These are phyloP conservation scores for Cornus florida DNA, from an alignment of 148 eudicot genomes.

Conservation along the genomic window DNA sequence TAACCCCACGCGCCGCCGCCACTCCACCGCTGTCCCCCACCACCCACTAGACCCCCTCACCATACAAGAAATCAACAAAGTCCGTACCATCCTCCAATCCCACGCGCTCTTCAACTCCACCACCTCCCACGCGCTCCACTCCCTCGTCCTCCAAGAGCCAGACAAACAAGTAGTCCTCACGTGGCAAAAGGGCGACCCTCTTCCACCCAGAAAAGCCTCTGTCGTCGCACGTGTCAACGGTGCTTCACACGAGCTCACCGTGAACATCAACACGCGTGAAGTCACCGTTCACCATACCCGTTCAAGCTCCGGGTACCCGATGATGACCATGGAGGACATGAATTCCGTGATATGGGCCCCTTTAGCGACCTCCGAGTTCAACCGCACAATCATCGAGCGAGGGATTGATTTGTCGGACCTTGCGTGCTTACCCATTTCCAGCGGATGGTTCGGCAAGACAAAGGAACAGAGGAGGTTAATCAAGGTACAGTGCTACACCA, in stretches of 20 bases:
- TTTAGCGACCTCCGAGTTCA: constrained; percentile 57
- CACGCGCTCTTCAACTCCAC: constrained; percentile 49
- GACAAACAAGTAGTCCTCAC: constrained; percentile 47
- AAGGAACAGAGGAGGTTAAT: constrained; percentile 78
- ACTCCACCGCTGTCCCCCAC: constrained; percentile 51
- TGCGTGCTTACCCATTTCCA: constrained; percentile 79
- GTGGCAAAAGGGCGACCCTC: constrained; percentile 67
- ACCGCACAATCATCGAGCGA: constrained; percentile 65
- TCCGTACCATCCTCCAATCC: constrained; percentile 44
- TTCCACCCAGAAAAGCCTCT: constrained; percentile 65
- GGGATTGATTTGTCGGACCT: constrained; percentile 76
- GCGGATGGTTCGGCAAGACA: constrained; percentile 79
- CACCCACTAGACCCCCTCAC: constrained; percentile 95
- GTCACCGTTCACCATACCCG: constrained; percentile 39
- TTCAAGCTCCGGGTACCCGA: constrained; percentile 64
- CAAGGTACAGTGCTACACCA: constrained; percentile 81
- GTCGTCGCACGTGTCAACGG: constrained; percentile 75
- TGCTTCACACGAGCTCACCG: constrained; percentile 43
- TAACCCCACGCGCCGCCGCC: constrained; percentile 29
- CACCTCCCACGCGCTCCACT: constrained; percentile 56
- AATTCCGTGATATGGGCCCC: constrained; percentile 60
- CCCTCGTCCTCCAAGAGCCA: constrained; percentile 76
- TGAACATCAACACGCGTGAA: constrained; percentile 47
- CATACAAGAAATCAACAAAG: constrained; percentile 55
- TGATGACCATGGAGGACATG: constrained; percentile 95